Base-by-base conservation (phyloP, 2,329 filamentous ascomycete genomes). In the Xylariales sp. region DNA sequence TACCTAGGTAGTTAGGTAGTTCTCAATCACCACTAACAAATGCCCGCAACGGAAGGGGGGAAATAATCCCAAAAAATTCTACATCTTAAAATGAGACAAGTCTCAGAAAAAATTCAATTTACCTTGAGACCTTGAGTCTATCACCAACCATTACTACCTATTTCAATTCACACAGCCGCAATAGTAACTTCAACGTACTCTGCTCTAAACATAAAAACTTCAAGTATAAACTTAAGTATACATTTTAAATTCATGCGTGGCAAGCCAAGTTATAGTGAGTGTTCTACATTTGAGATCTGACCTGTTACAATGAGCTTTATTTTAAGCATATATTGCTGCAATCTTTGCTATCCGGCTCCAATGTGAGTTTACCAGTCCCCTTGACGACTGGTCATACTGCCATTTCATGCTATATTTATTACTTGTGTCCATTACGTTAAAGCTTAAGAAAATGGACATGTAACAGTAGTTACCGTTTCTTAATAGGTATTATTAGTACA, bases 11-110 rank as follows among this genome's bases (percentile, higher is more conserved):
- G 36, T 10, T 39, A 52, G 30, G 54, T 54, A 63, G 59, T 54
- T 41, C 46, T 23, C 23, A 23, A 23, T 23, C 23, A 23, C 23
- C 23, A 23, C 39, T 12, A 41, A 14, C 39, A 41, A 8, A 30
- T 10, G 36, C 39, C 14, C 23, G 23, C 23, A 23, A 23, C 2
- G 23, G 23, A 23, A 23, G 23, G 23, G 23, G 23, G 23, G 23
- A n/a, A n/a, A n/a, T n/a, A 23, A 23, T 23, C 45, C 48, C 30
- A 41, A 43, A 53, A 52, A 23, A 23, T 45, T 28, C 39, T 56
- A 23, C 39, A 45, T 28, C 54, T 56, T 56, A 4, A 45, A 56
- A n/a, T 30, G 14, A 56, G 54, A 30, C 54, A 45, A 32, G 54
- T 56, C 54, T 45, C 39, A 32, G 23, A 36, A 10, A 34, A 7